Evolutionary conservation across 73 alveolate genomes (phyloP).

Genomic region (Paramecium biaurelia): DNA sequence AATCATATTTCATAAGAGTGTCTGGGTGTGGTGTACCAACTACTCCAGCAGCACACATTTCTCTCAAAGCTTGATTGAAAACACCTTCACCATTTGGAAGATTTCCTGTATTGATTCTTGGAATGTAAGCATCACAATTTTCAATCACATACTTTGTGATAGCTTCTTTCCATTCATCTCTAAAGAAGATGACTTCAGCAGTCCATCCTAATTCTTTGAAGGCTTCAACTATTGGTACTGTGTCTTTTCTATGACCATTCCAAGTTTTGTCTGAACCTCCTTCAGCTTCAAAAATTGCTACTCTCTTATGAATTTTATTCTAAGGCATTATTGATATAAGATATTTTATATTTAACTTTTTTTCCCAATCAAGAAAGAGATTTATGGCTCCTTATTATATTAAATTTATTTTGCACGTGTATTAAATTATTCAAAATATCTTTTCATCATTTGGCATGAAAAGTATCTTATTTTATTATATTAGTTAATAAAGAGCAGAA

Average conservation of each 20-base stretch:
- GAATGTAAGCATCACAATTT: constrained; percentile 43
- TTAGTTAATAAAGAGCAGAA: not conserved
- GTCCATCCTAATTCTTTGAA: constrained; percentile 56
- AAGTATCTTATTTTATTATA: not conserved
- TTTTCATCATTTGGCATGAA: not conserved
- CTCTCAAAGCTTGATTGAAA: not conserved
- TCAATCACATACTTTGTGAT: constrained; percentile 46
- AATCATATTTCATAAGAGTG: constrained; percentile 28
- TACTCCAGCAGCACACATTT: constrained; percentile 27
- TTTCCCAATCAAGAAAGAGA: not conserved
- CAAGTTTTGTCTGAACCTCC: constrained; percentile 31
- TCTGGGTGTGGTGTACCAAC: constrained; percentile 53
- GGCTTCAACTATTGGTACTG: constrained; percentile 53
- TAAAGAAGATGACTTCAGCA: constrained; percentile 53
- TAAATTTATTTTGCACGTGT: not conserved
- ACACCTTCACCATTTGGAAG: constrained; percentile 44
- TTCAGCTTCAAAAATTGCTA: constrained; percentile 36
- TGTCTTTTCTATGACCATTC: constrained; percentile 50
- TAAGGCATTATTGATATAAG: not conserved
- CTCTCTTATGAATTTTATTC: not conserved
- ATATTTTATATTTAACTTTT: not conserved
- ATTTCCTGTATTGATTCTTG: constrained; percentile 47
- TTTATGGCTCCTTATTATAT: not conserved
- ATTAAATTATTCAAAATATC: not conserved
- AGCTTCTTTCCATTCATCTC: constrained; percentile 49